A percentile compares a stretch with the other conserved stretches of the same genome.
Evolutionary conservation across 768 basidiomycete genomes (phyloP).

Genomic region (Tremella yokohamensis): DNA sequence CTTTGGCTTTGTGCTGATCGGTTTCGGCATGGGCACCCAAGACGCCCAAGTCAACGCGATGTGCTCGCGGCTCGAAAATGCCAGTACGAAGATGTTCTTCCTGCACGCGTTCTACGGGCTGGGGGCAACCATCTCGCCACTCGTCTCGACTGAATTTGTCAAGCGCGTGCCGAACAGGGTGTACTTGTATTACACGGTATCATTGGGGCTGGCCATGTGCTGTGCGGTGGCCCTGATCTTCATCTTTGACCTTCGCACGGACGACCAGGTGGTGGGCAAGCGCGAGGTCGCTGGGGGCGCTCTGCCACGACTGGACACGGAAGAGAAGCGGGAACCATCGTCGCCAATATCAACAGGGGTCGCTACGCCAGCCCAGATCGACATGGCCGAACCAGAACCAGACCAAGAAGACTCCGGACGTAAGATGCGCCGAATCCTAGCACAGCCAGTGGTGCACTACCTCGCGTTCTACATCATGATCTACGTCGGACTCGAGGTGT

Average conservation of each 20-base stretch:
- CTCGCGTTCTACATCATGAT: constrained; percentile 49
- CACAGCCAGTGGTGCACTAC: constrained; percentile 37
- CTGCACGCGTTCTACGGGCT: constrained; percentile 48
- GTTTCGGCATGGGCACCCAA: constrained; percentile 56
- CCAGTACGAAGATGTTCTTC: constrained; percentile 51
- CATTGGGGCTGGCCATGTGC: constrained; percentile 63
- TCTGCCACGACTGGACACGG: constrained; percentile 3
- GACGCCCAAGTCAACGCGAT: constrained; percentile 58
- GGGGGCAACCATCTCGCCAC: constrained; percentile 63
- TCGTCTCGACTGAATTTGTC: constrained; percentile 75
- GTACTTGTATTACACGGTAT: constrained; percentile 66
- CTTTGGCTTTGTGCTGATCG: constrained; percentile 54
- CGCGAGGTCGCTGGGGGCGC: constrained; percentile 7
- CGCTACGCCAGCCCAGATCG: neutral
- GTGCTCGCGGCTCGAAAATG: constrained; percentile 53
- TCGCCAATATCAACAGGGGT: neutral
- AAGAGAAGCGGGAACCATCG: neutral
- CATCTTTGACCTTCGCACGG: constrained; percentile 67
- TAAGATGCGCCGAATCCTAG: constrained; percentile 46
- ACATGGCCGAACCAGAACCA: neutral
- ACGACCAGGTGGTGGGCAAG: constrained; percentile 59
- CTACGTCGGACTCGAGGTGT: constrained; percentile 53
- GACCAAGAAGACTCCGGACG: constrained; percentile 12
- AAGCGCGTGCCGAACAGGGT: constrained; percentile 19
- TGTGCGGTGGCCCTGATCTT: constrained; percentile 58